These are phyloP conservation scores for Sphenostylis stenocarpa DNA, from an alignment of 306 rosid genomes.

Conservation along the genomic window DNA sequence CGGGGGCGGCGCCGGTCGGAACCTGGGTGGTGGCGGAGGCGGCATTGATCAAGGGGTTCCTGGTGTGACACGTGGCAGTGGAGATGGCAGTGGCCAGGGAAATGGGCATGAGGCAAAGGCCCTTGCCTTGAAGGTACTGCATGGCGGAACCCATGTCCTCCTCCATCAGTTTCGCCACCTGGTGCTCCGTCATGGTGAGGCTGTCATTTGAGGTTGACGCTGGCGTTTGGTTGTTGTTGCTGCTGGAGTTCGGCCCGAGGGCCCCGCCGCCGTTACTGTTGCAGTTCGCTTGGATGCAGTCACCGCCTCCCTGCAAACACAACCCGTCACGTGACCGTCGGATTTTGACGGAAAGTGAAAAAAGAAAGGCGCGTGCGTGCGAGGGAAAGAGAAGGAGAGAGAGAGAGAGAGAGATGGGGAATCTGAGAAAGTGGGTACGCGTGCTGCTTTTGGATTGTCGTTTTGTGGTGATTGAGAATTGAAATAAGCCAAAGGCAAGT, in stretches of 20 bases:
- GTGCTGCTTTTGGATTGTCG: constrained; percentile 74
- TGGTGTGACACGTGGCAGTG: constrained; percentile 74
- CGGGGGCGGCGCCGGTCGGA: not conserved
- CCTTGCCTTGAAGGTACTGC: constrained; percentile 88
- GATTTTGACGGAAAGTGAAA: not conserved
- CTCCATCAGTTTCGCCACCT: constrained; percentile 82
- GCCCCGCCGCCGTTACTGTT: constrained; percentile 35
- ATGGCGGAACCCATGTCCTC: constrained; percentile 94
- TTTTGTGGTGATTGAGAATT: constrained; percentile 48
- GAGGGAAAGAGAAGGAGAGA: not conserved
- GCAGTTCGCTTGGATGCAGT: constrained; percentile 58
- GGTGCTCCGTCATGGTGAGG: constrained; percentile 76
- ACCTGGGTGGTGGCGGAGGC: not conserved
- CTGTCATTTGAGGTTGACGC: constrained; percentile 61
- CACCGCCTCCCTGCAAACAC: constrained; percentile 70
- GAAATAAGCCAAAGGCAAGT: constrained; percentile 12
- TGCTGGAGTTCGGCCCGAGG: constrained; percentile 1
- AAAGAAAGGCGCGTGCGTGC: not conserved
- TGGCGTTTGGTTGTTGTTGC: constrained; percentile 45
- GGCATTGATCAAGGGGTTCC: constrained; percentile 47
- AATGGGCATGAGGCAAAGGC: constrained; percentile 90
- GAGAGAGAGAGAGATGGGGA: constrained; percentile 36
- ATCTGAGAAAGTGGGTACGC: constrained; percentile 81
- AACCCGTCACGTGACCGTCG: constrained; percentile 9
- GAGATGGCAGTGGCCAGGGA: constrained; percentile 87